Conservation (phyloP, 2,329 filamentous ascomycete genomes). For the Alternaria postmessia region DNA sequence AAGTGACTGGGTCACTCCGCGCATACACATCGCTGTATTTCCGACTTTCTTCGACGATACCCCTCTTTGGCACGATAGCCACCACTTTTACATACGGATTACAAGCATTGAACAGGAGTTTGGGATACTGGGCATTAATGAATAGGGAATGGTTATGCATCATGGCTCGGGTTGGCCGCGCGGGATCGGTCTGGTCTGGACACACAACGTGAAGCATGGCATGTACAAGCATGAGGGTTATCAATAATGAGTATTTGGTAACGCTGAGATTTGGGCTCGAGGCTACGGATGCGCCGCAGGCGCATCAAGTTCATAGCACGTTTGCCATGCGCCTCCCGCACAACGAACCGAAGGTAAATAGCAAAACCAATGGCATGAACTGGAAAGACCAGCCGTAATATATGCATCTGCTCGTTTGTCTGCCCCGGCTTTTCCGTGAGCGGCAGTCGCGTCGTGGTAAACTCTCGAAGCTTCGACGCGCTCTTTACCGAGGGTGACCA, state of each 20-base stretch:
- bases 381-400: conserved; percentile 3
- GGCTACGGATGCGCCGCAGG: conserved; percentile 2
- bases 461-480: conserved; percentile 22
- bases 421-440: background rate
- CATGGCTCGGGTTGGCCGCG: conserved; percentile 1
- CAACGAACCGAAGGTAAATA: background rate
- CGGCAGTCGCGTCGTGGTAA: conserved; percentile 10
- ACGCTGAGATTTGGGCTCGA: conserved; percentile 4
- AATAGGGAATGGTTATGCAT: conserved; percentile 8
- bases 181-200: background rate
- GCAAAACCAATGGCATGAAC: background rate
- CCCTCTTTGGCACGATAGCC: conserved; percentile 35
- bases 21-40: conserved; percentile 35
- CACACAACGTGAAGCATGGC: conserved; percentile 1
- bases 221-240: conserved; percentile 11
- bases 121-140: conserved; percentile 20
- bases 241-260: conserved; percentile 18
- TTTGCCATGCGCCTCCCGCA: background rate
- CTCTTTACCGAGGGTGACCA: conserved; percentile 17
- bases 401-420: conserved; percentile 4
- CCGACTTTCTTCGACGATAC: conserved; percentile 46
- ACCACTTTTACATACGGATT: conserved; percentile 27
- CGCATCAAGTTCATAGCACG: conserved; percentile 1
- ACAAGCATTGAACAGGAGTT: conserved; percentile 49
- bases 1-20: conserved; percentile 34